These are phyloP conservation scores for Clathrospora elynae DNA, from an alignment of 2,329 filamentous ascomycete species.

Conservation along the genomic window DNA sequence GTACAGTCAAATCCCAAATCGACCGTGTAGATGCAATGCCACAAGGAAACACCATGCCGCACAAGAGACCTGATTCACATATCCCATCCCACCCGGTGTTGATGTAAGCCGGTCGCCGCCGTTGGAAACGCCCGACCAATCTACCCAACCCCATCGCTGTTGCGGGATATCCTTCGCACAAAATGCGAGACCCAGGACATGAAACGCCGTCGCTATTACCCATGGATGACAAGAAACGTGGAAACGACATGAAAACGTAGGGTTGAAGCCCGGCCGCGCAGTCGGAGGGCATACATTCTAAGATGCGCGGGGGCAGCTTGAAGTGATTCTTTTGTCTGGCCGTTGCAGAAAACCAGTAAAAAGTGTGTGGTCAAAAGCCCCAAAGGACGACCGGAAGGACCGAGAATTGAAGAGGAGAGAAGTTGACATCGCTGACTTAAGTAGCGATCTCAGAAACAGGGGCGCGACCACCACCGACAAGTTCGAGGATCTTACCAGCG, in stretches of 20 bases:
- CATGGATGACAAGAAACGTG: neutral
- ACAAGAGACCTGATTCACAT: conserved; percentile 3
- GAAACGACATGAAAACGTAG: conserved; percentile 1
- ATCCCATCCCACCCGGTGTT: neutral
- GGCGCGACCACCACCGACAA: conserved; percentile 61
- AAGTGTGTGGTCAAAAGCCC: conserved; percentile 18
- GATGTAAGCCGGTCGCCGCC: no score
- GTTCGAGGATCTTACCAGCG: conserved; percentile 88
- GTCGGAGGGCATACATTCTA: conserved; percentile 10
- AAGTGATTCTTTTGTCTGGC: conserved; percentile 22
- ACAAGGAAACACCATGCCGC: conserved; percentile 25
- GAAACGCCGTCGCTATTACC: conserved; percentile 4
- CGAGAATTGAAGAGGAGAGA: conserved; percentile 12
- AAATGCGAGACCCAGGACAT: neutral
- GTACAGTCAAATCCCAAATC: conserved; percentile 28
- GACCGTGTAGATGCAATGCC: conserved; percentile 22
- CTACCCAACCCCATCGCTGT: conserved; percentile 1
- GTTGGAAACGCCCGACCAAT: conserved; percentile 13
- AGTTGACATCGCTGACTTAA: conserved; percentile 9
- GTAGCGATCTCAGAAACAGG: conserved; percentile 26
- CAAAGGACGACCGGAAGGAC: neutral
- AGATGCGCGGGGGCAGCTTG: conserved; percentile 23
- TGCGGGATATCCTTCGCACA: conserved; percentile 20
- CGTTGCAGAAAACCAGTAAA: conserved; percentile 20
- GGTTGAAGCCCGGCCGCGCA: conserved; percentile 27